phyloP scores from a whole-genome alignment of 495 filamentous ascomycete genomes.

The Evernia prunastri region DNA sequence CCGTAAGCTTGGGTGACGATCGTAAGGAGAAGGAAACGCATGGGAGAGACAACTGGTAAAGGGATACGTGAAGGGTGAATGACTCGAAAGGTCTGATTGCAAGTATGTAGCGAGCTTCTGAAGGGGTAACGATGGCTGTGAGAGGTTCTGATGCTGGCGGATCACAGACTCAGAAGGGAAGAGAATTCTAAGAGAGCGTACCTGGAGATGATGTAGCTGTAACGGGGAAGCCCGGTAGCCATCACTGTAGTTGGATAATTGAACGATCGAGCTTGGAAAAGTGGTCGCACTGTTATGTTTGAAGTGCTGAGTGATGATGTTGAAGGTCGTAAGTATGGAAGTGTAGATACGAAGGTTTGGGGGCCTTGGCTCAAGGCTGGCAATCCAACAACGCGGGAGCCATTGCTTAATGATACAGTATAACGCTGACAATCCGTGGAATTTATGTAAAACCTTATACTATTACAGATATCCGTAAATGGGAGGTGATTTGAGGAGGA shows the following conservation, averaged over 20 bases:
- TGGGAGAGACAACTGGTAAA: neutral
- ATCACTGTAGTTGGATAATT: neutral
- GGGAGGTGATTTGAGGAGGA: neutral
- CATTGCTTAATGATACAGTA: neutral
- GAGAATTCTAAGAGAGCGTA: neutral
- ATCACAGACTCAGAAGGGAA: neutral
- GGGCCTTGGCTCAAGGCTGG: neutral
- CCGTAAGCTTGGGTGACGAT: neutral
- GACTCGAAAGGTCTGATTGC: neutral
- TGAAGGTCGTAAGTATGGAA: neutral
- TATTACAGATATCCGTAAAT: neutral
- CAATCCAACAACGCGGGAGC: neutral
- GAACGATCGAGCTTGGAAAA: neutral
- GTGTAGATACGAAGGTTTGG: neutral
- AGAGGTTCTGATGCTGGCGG: neutral
- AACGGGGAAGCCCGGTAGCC: conserved; percentile 14
- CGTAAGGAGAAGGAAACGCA: neutral
- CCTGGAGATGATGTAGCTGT: conserved; percentile 22
- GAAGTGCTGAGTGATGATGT: neutral
- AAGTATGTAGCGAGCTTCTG: neutral
- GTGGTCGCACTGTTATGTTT: neutral
- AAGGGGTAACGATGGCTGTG: neutral
- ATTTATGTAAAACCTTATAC: neutral
- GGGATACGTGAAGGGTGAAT: too few species aligned
- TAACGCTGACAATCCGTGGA: neutral